phyloP scores from a whole-genome alignment of 2,329 filamentous ascomycete genomes.

The Apiospora phragmitis region DNA sequence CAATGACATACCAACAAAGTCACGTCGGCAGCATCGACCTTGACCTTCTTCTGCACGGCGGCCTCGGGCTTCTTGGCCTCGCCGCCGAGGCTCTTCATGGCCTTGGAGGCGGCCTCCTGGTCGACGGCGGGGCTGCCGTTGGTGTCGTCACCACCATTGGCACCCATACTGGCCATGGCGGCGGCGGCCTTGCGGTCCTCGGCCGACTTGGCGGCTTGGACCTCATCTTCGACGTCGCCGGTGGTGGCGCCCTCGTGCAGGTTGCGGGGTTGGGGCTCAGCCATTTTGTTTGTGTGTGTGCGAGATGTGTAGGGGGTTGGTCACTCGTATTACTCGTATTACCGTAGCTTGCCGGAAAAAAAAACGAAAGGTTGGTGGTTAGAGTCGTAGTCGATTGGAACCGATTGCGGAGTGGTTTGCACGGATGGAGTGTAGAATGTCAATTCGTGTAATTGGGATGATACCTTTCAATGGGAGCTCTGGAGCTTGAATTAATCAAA shows the following conservation, averaged over 20 bases:
- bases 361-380: too few relatives aligned
- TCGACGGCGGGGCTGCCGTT: conserved; percentile 62
- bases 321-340: not conserved
- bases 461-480: not conserved
- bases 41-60: conserved; percentile 60
- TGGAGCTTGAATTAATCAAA: not conserved
- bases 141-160: conserved; percentile 45
- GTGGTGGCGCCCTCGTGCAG: conserved; percentile 61
- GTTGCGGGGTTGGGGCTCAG: conserved; percentile 58
- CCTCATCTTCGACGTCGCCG: conserved; percentile 59
- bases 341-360: too few relatives aligned
- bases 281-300: conserved; percentile 45
- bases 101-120: conserved; percentile 68
- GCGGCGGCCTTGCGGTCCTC: conserved; percentile 78
- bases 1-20: conserved; percentile 58
- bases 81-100: conserved; percentile 63
- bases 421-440: too few relatives aligned
- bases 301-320: not conserved
- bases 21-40: conserved; percentile 74
- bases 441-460: too few relatives aligned
- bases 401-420: too few relatives aligned
- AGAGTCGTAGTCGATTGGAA: too few relatives aligned
- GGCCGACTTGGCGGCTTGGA: conserved; percentile 59
- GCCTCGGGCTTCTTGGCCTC: conserved; percentile 30
- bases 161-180: conserved; percentile 70